phyloP scores from a whole-genome alignment of 257 asterid species.

The Striga asiatica region DNA sequence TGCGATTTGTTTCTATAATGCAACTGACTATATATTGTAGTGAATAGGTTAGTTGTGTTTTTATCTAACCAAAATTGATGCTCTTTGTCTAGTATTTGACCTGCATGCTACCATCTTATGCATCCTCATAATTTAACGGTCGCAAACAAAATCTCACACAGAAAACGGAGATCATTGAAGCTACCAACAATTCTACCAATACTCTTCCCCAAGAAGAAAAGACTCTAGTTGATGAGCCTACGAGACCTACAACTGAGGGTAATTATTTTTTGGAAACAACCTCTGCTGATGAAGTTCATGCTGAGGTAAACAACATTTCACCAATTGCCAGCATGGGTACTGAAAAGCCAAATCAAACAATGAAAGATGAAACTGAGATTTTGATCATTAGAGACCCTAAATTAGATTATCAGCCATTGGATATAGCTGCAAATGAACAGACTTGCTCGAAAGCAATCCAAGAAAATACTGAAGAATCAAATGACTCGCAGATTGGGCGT shows the following conservation, averaged over 20 bases:
- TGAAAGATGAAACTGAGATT: no score
- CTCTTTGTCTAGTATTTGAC: conserved; percentile 1
- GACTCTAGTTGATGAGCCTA: conserved; percentile 8
- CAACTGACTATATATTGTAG: not conserved
- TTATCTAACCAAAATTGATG: not conserved
- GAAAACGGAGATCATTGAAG: conserved; percentile 25
- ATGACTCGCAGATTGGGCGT: not conserved
- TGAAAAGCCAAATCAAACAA: conserved; percentile 14
- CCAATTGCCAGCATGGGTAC: conserved; percentile 11
- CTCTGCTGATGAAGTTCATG: conserved; percentile 19
- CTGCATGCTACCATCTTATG: not conserved
- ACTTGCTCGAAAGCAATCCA: no score
- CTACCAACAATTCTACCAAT: conserved; percentile 8
- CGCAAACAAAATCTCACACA: conserved; percentile 12
- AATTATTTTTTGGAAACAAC: conserved; percentile 23
- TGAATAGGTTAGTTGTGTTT: not conserved
- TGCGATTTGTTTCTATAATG: not conserved
- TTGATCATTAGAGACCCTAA: no score
- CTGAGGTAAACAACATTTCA: conserved; percentile 10
- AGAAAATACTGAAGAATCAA: no score
- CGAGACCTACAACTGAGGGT: conserved; percentile 24
- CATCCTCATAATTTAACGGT: conserved; percentile 2
- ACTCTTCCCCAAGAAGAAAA: conserved; percentile 19
- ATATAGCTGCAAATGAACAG: no score
- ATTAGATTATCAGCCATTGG: no score